Percentiles rank a stretch among this genome's conserved stretches.
These are phyloP conservation scores for Stephanodiscus minutulus DNA, from an alignment of 108 stramenopile genomes.

Conservation along the genomic window DNA sequence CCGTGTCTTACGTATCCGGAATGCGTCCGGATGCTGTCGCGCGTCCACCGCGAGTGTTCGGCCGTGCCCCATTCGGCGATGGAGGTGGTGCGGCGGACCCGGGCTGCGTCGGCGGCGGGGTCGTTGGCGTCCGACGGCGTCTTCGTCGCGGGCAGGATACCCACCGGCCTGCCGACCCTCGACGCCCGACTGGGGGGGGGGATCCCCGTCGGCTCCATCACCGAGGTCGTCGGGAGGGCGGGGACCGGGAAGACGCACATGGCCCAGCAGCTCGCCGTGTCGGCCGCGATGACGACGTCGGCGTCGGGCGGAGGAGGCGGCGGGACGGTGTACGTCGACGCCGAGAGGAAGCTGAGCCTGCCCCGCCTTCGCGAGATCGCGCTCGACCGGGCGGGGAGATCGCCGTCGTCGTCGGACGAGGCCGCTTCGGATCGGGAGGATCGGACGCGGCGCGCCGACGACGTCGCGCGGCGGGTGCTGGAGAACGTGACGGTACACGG, in stretches of 20 bases:
- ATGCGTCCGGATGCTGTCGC: slow-evolving; percentile 47
- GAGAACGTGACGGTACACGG: slow-evolving; percentile 71
- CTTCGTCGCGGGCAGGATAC: slow-evolving; percentile 41
- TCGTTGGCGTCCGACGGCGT: not conserved
- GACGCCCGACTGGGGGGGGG: slow-evolving; percentile 66
- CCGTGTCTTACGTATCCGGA: slow-evolving; percentile 76
- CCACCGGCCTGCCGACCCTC: slow-evolving; percentile 61
- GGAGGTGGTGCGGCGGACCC: slow-evolving; percentile 25
- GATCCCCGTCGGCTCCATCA: slow-evolving; percentile 63
- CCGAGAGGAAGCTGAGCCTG: slow-evolving; percentile 78
- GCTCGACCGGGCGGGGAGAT: not conserved
- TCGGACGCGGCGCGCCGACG: slow-evolving; percentile 2
- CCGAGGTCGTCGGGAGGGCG: slow-evolving; percentile 77
- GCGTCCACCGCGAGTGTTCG: slow-evolving; percentile 51
- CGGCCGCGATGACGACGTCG: slow-evolving; percentile 63
- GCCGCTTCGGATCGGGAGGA: not conserved
- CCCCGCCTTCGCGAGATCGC: slow-evolving; percentile 69
- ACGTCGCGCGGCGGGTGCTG: slow-evolving; percentile 48
- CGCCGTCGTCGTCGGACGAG: too few relatives aligned
- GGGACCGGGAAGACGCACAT: slow-evolving; percentile 85
- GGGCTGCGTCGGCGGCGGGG: not conserved
- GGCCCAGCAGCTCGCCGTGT: slow-evolving; percentile 68
- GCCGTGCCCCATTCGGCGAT: slow-evolving; percentile 45
- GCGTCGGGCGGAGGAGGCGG: too few relatives aligned
- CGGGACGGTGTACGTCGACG: slow-evolving; percentile 78